Percentiles rank a stretch among this genome's conserved stretches.
Evolutionary conservation across 257 asterid genomes (phyloP).

Genomic region (Solanum dulcamara): DNA sequence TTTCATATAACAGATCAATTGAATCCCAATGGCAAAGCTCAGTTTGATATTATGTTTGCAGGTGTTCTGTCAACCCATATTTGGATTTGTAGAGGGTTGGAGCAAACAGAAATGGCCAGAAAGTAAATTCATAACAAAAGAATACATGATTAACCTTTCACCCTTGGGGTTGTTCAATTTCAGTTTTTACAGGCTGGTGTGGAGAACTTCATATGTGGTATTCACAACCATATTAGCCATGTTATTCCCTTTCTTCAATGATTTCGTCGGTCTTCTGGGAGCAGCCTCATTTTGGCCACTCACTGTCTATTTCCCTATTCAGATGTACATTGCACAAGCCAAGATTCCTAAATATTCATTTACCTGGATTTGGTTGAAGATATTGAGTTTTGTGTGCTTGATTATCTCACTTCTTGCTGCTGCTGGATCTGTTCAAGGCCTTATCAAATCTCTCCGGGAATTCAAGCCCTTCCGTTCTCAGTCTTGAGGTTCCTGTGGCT

Average conservation of each 20-base stretch:
- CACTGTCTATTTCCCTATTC: constrained; percentile 49
- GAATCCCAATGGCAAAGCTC: not conserved
- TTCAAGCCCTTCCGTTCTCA: constrained; percentile 25
- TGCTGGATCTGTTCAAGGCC: constrained; percentile 53
- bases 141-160: constrained; percentile 7
- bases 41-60: constrained; percentile 2
- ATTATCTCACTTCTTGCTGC: constrained; percentile 45
- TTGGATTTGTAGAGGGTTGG: constrained; percentile 35
- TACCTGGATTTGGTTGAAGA: constrained; percentile 36
- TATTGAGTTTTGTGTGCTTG: constrained; percentile 32
- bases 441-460: constrained; percentile 16
- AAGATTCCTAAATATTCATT: constrained; percentile 21
- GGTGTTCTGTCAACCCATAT: constrained; percentile 58
- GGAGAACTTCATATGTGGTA: constrained; percentile 52
- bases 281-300: constrained; percentile 61
- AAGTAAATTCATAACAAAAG: constrained; percentile 15
- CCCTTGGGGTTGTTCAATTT: constrained; percentile 12
- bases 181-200: constrained; percentile 33
- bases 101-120: constrained; percentile 24
- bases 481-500: constrained; percentile 12
- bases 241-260: constrained; percentile 67
- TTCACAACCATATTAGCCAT: constrained; percentile 38
- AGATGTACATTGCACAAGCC: constrained; percentile 37
- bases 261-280: constrained; percentile 55
- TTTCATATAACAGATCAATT: not conserved